Percentiles rank a stretch among this genome's conserved stretches.
Evolutionary conservation across 2,329 filamentous ascomycete species (phyloP).

Genomic region (Hypoxylon sp.): DNA sequence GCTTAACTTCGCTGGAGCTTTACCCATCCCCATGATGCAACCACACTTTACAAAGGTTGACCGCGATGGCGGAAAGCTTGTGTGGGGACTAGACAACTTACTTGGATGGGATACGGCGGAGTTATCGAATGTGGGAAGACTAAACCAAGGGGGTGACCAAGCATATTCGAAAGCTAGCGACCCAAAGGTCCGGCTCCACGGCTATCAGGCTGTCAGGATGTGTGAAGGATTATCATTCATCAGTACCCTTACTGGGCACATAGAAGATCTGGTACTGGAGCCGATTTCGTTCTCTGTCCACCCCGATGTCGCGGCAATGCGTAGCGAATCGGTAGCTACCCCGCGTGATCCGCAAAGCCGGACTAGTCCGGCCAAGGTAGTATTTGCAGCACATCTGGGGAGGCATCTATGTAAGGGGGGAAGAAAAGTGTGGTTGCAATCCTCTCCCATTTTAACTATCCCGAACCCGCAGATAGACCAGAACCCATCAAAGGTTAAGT

Average conservation of each 20-base stretch:
- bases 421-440: too few species aligned
- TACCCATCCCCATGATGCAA: slow-evolving; percentile 27
- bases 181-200: slow-evolving; percentile 2
- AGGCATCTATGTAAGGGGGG: too few species aligned
- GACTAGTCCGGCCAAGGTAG: slow-evolving; percentile 9
- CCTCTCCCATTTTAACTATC: too few species aligned
- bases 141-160: slow-evolving; percentile 16
- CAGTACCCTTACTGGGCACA: too few species aligned
- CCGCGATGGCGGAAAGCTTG: slow-evolving; percentile 19
- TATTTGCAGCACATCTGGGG: too few species aligned
- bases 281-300: slow-evolving; percentile 2
- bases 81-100: slow-evolving; percentile 20
- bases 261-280: slow-evolving; percentile 4
- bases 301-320: slow-evolving; percentile 33
- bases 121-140: slow-evolving; percentile 11
- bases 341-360: slow-evolving; percentile 25
- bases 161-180: neutral
- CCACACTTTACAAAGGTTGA: slow-evolving; percentile 23
- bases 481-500: too few species aligned
- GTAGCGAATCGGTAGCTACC: slow-evolving; percentile 30
- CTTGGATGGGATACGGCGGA: slow-evolving; percentile 23
- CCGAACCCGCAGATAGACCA: too few species aligned
- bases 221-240: too few species aligned
- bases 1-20: slow-evolving; percentile 7
- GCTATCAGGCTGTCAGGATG: slow-evolving; percentile 9